A percentile compares a stretch with the other conserved stretches of the same genome.
These are phyloP conservation scores for Kuraishia cidri DNA, from an alignment of 805 yeast genomes.

Conservation along the genomic window DNA sequence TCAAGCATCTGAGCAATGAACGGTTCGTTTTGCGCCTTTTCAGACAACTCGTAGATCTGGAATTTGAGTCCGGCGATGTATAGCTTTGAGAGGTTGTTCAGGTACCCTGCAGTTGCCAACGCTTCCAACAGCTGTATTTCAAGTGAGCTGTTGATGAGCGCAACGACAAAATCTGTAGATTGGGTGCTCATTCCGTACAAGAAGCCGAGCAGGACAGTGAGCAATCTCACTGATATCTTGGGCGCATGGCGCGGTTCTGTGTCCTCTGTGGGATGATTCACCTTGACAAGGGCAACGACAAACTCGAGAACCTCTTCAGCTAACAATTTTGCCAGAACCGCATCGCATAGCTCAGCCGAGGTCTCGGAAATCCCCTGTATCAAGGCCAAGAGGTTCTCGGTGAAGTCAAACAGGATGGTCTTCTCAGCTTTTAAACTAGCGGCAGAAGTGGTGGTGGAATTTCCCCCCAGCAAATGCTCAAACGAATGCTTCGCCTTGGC, in stretches of 20 bases:
- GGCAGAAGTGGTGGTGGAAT: constrained; percentile 4
- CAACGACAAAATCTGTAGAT: constrained; percentile 40
- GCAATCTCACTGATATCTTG: constrained; percentile 28
- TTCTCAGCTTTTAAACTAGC: constrained; percentile 20
- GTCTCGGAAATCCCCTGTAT: constrained; percentile 58
- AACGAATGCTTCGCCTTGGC: constrained; percentile 42
- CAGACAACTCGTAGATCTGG: constrained; percentile 25
- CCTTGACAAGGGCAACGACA: constrained; percentile 25
- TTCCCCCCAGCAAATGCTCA: constrained; percentile 22
- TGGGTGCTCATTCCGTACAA: constrained; percentile 54
- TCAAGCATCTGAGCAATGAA: constrained; percentile 12
- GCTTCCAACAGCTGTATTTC: constrained; percentile 9
- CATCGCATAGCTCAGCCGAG: constrained; percentile 45
- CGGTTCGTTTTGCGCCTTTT: constrained; percentile 8
- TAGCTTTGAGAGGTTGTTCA: constrained; percentile 20
- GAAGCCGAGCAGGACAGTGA: constrained; percentile 46
- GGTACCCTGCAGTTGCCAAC: constrained; percentile 8
- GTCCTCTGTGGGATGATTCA: constrained; percentile 17
- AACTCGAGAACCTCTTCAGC: constrained; percentile 20
- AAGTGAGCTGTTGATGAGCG: constrained; percentile 10
- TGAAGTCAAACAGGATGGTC: constrained; percentile 49
- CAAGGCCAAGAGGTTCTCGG: constrained; percentile 68
- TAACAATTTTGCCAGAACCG: constrained; percentile 16
- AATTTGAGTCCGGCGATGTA: constrained; percentile 33
- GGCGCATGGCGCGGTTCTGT: constrained; percentile 7